Base-by-base conservation (phyloP, 768 basidiomycete species). In the Boletus bicolor region DNA sequence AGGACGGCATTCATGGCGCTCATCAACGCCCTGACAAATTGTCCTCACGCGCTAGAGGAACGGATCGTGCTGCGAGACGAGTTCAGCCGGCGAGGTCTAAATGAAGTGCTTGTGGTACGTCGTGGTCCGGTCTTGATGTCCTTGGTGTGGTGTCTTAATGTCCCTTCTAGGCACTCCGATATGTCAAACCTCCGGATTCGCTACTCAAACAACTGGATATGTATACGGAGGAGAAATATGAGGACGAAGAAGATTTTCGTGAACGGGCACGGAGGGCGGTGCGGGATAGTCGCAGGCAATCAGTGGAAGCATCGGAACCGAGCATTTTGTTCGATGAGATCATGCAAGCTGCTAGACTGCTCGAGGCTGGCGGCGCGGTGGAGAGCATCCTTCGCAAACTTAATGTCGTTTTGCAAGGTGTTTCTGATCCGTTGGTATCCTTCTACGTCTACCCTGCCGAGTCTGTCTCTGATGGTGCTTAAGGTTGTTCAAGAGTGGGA, bases 201-300 rank as follows among this genome's bases (percentile, higher is more conserved):
- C 72, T 96, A n/a, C 66, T 89, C n/a, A 87, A 79, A 0, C 93
- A 95, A 63, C 72, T 94, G 7, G 82, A 87, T 58, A 78, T 91
- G 28, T 96, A 93, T 62, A 80, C 82, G 0, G 93, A 96, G 58
- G 93, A 95, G 68, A 90, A 91, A 62, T 89, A 86, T 44, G 93
- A 95, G 63, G 93, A 97, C 66, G 89, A 91, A 67, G 86, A 89
- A 65, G 90, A 94, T 48, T 79, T 91, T 71, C 83, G 84, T 38
- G 86, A 93, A 59, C 80, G 83, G 36, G 76, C 82, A 37, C 77
- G 69, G n/a, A 72, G 61, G 51, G 65, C 71, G 36, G 68, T 77
- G 41, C 60, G 67, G 46, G 62, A 62, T 48, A 65, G 58, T 47
- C 51, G 56, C 19, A 62, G 57, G 19, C 69, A 58, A 35, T 46